Base-by-base conservation (phyloP, 106 monocot genomes). In the Xerophyta viscosa region DNA sequence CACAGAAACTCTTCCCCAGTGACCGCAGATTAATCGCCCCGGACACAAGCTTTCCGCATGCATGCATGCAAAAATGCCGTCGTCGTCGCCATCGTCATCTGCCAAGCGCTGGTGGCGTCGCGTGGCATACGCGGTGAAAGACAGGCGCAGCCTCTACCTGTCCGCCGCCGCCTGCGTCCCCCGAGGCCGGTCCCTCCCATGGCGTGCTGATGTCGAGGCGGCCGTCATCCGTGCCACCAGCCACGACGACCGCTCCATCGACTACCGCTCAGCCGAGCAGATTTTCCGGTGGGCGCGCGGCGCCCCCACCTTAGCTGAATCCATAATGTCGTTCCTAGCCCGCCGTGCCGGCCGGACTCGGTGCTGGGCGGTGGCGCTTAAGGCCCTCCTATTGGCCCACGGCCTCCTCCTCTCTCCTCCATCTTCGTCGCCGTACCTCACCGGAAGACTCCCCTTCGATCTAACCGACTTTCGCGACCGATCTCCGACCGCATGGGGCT, bases 291-390 rank as follows among this genome's bases (percentile, higher is more conserved):
- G 70, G 87, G 79, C 80, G 1, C 80, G 78, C 29, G 44, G 74
- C 18, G 63, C 87, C 0, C 54, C 75, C 3, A 8, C 77, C 56
- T 62, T 66, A 36, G 65, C 75, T 8, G 24, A 23, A 3, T 73
- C 72, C 17, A 63, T 88, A 41, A 72, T 88, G 75, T 51, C 69
- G 46, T 59, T 66, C 3, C 58, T 86, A 3, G 39, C 82, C 7
- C 68, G 80, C 17, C 77, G 93, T 1, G 73, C 83, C 18, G 46
- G 41, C 26, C 56, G 80, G 8, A 88, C 93, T 1, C 63, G 69
- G 5, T 71, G 60, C 56, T 93, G 93, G 93, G 70, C 63, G 18
- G 93, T 93, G 6, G 93, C 84, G 36, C 80, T 93, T 60, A 87
- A 93, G 61, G 50, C 71, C 22, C 80, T 93, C 29, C 71, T 87